Conservation (phyloP, 2,329 filamentous ascomycete species). For the Phaeosphaeria sp. region DNA sequence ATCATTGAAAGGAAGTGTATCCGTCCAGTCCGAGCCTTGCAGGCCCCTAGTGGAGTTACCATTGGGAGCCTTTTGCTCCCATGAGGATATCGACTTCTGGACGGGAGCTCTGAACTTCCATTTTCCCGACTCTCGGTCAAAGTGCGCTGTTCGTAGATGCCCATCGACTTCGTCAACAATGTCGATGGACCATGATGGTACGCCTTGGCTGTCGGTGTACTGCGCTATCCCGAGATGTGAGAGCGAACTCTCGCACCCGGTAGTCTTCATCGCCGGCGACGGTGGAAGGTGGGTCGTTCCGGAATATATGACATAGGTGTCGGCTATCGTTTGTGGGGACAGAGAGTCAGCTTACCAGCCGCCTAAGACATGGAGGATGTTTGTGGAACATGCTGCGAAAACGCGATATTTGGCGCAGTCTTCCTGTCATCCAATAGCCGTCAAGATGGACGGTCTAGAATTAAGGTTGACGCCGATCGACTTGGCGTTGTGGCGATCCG, state of each 20-base stretch:
- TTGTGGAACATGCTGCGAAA: background rate
- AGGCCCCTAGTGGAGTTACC: background rate
- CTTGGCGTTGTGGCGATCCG: background rate
- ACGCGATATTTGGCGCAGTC: background rate
- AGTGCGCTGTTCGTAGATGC: background rate
- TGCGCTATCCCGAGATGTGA: background rate
- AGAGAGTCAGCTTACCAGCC: background rate
- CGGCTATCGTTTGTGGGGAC: background rate
- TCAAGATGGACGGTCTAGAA: background rate
- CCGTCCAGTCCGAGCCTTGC: constrained; percentile 2
- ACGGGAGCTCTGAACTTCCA: constrained; percentile 1
- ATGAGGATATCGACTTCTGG: background rate
- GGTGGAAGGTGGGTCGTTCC: background rate
- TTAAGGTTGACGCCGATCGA: background rate
- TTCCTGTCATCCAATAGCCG: background rate
- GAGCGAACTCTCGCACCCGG: background rate
- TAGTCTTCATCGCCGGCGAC: background rate
- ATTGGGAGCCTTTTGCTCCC: background rate
- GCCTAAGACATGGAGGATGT: background rate
- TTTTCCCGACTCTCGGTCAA: background rate
- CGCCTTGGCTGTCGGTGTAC: background rate
- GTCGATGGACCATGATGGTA: constrained; percentile 1
- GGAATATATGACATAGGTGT: background rate
- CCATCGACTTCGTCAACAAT: constrained; percentile 1
- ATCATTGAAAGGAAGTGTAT: background rate